Percentiles rank a stretch among this genome's conserved stretches.
phyloP scores from a whole-genome alignment of 169 alveolate species.

The Plasmodium adleri region DNA sequence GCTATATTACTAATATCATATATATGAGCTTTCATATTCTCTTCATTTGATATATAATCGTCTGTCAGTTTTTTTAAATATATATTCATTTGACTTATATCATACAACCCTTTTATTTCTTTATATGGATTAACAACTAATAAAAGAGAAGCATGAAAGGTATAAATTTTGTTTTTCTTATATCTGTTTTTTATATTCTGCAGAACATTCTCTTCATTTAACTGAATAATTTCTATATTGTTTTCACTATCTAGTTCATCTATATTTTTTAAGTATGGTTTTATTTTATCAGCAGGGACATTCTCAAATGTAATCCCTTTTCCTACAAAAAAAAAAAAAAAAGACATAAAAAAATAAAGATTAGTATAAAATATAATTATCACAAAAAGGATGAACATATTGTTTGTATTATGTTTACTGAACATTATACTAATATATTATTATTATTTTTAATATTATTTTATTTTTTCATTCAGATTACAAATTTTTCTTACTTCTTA shows the following conservation, averaged over 20 bases:
- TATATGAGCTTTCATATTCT: constrained; percentile 77
- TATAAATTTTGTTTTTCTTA: constrained; percentile 77
- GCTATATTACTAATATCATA: constrained; percentile 80
- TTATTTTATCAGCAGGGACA: constrained; percentile 32
- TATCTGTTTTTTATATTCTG: constrained; percentile 75
- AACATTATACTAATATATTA: background rate
- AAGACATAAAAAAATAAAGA: no score
- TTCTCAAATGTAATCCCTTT: constrained; percentile 54
- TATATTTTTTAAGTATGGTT: constrained; percentile 26
- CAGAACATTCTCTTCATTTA: constrained; percentile 50
- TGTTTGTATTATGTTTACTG: no score
- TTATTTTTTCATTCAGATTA: no score
- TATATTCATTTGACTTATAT: constrained; percentile 74
- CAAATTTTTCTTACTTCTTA: constrained; percentile 37
- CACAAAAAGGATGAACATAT: no score
- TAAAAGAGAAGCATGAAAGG: constrained; percentile 88
- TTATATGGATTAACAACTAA: constrained; percentile 89
- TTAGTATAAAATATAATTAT: background rate
- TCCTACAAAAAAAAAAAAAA: constrained; percentile 19
- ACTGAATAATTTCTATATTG: constrained; percentile 35
- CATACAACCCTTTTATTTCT: constrained; percentile 83
- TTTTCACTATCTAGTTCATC: constrained; percentile 47
- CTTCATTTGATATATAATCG: constrained; percentile 18
- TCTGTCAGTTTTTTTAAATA: constrained; percentile 73
- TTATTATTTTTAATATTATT: background rate